phyloP scores from a whole-genome alignment of 2,329 filamentous ascomycete genomes.

The Cercospora nicotianae region DNA sequence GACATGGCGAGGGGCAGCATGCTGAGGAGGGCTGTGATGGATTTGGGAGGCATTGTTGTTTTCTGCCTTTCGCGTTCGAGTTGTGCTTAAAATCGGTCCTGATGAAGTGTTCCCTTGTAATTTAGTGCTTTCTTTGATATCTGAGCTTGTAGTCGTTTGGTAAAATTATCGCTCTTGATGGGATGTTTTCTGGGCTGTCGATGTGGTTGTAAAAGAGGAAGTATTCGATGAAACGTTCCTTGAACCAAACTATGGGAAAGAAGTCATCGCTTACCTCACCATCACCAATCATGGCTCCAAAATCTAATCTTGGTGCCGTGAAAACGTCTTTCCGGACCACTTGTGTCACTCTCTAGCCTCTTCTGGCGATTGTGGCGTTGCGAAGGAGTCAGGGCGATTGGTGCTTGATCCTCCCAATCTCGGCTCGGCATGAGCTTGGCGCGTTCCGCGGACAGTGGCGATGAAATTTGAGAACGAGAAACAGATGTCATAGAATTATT shows the following conservation, averaged over 20 bases:
- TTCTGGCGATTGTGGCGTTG: conserved; percentile 7
- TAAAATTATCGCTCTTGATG: background rate
- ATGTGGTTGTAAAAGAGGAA: background rate
- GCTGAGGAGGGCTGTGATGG: background rate
- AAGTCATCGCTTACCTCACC: background rate
- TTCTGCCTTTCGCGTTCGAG: background rate
- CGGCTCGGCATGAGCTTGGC: conserved; percentile 10
- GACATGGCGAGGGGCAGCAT: background rate
- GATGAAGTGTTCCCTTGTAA: too few relatives aligned
- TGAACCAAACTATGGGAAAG: background rate
- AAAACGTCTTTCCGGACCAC: background rate
- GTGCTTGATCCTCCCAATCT: conserved; percentile 11
- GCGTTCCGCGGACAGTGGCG: background rate
- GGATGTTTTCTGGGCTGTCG: background rate
- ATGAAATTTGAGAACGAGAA: background rate
- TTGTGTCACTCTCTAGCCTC: conserved; percentile 1
- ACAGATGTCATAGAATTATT: background rate
- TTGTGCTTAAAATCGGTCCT: background rate
- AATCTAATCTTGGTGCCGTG: background rate
- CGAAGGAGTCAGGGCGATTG: background rate
- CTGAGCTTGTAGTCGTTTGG: too few relatives aligned
- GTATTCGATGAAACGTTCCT: background rate
- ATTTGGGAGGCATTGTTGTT: background rate
- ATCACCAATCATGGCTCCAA: background rate
- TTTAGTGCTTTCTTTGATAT: too few relatives aligned